Evolutionary conservation across 108 stramenopile genomes (phyloP).

Genomic region (Stephanodiscus triporus): DNA sequence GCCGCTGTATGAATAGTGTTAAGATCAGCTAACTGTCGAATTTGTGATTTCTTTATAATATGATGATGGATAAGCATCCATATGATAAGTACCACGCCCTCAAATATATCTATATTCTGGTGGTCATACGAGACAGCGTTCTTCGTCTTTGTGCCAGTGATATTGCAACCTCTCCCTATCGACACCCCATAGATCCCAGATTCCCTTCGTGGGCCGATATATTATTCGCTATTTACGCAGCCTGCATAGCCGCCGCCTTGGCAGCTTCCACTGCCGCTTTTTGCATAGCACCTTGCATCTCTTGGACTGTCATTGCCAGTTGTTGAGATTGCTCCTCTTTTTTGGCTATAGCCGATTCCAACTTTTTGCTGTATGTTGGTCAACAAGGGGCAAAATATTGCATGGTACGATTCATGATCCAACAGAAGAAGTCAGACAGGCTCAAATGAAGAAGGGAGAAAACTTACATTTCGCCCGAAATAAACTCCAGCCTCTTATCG

Average conservation of each 20-base stretch:
- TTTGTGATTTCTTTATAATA: background rate
- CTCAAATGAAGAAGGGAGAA: background rate
- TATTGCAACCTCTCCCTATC: too few relatives aligned
- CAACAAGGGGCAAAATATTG: background rate
- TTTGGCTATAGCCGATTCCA: constrained; percentile 56
- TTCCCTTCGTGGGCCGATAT: background rate
- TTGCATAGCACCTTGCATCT: constrained; percentile 85
- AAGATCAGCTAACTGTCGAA: background rate
- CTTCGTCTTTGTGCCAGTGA: background rate
- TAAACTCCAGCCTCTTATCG: constrained; percentile 86
- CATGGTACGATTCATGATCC: background rate
- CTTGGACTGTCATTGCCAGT: constrained; percentile 71
- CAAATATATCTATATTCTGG: too few relatives aligned
- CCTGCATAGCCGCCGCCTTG: constrained; percentile 66
- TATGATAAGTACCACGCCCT: too few relatives aligned
- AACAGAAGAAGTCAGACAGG: background rate
- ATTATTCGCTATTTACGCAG: background rate
- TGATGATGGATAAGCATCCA: too few relatives aligned
- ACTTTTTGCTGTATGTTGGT: constrained; percentile 40
- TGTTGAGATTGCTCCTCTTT: constrained; percentile 63
- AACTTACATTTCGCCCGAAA: constrained; percentile 70
- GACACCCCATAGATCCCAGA: background rate
- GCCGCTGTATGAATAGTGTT: background rate
- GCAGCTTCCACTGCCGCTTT: constrained; percentile 84
- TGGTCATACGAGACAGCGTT: background rate